Base-by-base conservation (phyloP, 2,329 filamentous ascomycete genomes). In the Myriangium duriaei region DNA sequence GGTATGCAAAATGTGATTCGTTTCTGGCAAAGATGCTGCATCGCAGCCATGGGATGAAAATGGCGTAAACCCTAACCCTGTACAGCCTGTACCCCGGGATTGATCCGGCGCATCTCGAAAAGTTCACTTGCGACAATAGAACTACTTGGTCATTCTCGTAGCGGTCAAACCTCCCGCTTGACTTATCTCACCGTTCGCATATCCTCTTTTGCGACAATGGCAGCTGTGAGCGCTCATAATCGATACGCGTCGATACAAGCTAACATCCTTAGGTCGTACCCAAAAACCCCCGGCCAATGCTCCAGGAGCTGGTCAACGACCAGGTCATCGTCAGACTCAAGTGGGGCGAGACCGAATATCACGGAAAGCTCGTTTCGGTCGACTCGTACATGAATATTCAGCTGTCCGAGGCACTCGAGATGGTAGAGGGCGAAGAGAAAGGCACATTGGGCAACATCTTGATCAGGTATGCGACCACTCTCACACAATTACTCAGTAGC, bases 321-420 rank as follows among this genome's bases (percentile, higher is more conserved):
- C 76, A 88, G 55, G 79, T 98, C 55, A 71, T 87, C 46, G 81
- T 98, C 47, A 84, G 87, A 52, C 74, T 98, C 47, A 98, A 98
- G 73, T 98, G 91, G 91, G 86, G 85, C 51, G 80, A 95, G 63
- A 91, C 85, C 43, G 91, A 98, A 62, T 98, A 98, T 74, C 92
- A 88, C 61, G 91, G 91, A 58, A 75, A 76, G 48, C 75, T 98
- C 45, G 82, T 94, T 56, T 88, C 81, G 52, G 83, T 93, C 56
- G 91, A 98, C 67, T 86, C 82, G 57, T 98, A 98, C 69, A 96
- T 98, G 88, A 98, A 98, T 68, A 78, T 98, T 47, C 86, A 96
- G 65, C 74, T 98, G 46, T 77, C 79, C 48, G 79, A 81, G 52
- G 87, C 88, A 36, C 83, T 94, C 64, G 91, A 98, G 63, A 95